Evolutionary conservation across 805 yeast genomes (phyloP), one percentile per base, ranked within the genome.

Genomic region (Lipomyces japonicus): DNA sequence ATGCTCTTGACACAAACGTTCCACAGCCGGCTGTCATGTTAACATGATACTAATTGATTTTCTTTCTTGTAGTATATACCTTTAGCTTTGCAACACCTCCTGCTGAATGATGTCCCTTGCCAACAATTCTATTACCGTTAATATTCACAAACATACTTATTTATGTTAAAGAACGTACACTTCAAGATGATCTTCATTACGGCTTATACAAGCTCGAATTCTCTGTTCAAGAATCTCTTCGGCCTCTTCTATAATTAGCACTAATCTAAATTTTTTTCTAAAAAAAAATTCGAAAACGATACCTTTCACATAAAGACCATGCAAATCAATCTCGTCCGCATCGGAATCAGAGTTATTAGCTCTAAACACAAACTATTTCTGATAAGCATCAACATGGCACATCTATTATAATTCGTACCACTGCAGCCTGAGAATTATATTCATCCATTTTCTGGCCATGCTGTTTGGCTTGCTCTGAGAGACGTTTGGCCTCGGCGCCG

Each of bases 271-370:
- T 16, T 24, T 25, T 7, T 5, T 18, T 36, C 26, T 24, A 28
- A 14, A 21, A n/a, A 46, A 3, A 16, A n/a, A 3, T 10, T n/a
- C 3, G 30, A 5, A 18, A n/a, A 9, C 36, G 38, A 25, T 32
- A 59, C 63, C 63, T 42, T 82, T 84, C 18, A 91, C 95, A 61
- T 75, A 90, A 26, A 91, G 71, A 0, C 98, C 98, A 67, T 91
- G 98, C 46, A 91, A 73, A 69, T 91, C 97, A 55, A 91, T 88
- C 68, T 91, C 97, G 66, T 87, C 84, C 22, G 75, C 74, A 28
- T 77, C 81, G n/a, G 91, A 82, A 63, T 90, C 97, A 35, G 86
- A 78, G 64, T 91, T 91, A 67, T 91, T 91, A 58, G 85, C 90
- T 38, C 82, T 72, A 66, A 91, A 91, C 1, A 86, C 96, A 63